Percentiles rank a stretch among this genome's conserved stretches.
Conservation (phyloP, 176 grass and related monocot genomes). For the Bothriochloa decipiens region DNA sequence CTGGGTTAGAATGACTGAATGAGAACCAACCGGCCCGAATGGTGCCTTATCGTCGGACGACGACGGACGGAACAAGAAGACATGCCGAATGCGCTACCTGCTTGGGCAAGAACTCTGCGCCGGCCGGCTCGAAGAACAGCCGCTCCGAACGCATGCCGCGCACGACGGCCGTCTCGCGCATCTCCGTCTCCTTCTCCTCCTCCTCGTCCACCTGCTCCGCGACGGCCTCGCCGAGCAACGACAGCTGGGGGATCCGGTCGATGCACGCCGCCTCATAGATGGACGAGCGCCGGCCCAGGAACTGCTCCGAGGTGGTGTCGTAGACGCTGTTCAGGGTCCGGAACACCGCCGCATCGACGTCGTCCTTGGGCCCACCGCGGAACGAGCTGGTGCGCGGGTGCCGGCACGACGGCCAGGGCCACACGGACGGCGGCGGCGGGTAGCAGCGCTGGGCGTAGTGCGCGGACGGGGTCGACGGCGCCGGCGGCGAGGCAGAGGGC, state of each 20-base stretch:
- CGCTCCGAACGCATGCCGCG: constrained; percentile 63
- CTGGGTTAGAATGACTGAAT: constrained; percentile 17
- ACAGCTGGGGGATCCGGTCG: constrained; percentile 7
- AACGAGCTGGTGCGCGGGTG: constrained; percentile 81
- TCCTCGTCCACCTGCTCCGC: constrained; percentile 11
- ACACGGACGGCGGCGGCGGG: constrained; percentile 50
- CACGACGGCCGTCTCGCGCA: constrained; percentile 53
- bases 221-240: neutral
- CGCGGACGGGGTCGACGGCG: neutral
- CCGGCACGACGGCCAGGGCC: constrained; percentile 88
- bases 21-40: neutral
- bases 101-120: constrained; percentile 47
- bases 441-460: constrained; percentile 51
- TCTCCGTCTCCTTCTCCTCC: constrained; percentile 34
- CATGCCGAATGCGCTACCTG: constrained; percentile 37
- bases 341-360: constrained; percentile 50
- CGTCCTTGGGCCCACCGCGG: constrained; percentile 47
- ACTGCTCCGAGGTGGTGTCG: constrained; percentile 48
- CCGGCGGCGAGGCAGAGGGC: neutral
- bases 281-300: constrained; percentile 35
- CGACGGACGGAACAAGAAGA: neutral
- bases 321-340: constrained; percentile 66
- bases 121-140: constrained; percentile 74
- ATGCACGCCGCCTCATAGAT: constrained; percentile 26
- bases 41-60: neutral